Conservation (phyloP, 306 rosid genomes). For the Vigna radiata region DNA sequence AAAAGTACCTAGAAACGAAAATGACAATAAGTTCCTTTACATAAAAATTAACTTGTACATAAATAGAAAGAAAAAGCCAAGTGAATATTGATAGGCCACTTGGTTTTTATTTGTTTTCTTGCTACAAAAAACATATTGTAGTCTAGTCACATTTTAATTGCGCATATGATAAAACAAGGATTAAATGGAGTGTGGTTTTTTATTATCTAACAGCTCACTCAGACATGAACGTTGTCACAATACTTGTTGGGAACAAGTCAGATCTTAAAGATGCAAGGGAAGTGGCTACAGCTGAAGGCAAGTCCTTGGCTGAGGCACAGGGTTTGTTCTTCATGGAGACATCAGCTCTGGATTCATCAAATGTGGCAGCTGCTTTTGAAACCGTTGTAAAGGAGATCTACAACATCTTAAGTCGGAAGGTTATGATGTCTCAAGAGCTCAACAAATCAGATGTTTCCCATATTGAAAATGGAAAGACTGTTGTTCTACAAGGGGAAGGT, state of each 20-base stretch:
- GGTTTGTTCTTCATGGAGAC: slow-evolving; percentile 98
- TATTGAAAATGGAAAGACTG: slow-evolving; percentile 75
- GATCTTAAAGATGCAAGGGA: slow-evolving; percentile 97
- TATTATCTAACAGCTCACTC: slow-evolving; percentile 88
- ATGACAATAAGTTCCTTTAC: neutral
- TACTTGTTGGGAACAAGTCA: slow-evolving; percentile 96
- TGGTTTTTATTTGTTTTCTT: slow-evolving; percentile 1
- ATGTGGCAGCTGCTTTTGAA: slow-evolving; percentile 88
- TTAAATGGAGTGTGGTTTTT: slow-evolving; percentile 54
- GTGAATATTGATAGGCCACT: neutral
- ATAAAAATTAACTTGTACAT: neutral
- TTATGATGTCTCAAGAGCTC: slow-evolving; percentile 91
- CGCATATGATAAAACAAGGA: slow-evolving; percentile 49
- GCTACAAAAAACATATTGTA: slow-evolving; percentile 24
- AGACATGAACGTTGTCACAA: slow-evolving; percentile 94
- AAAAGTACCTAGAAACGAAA: neutral
- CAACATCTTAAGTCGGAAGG: slow-evolving; percentile 91
- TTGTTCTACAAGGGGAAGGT: slow-evolving; percentile 72
- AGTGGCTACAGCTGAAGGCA: slow-evolving; percentile 89
- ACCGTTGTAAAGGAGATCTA: slow-evolving; percentile 93
- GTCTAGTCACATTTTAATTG: slow-evolving; percentile 36
- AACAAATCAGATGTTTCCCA: slow-evolving; percentile 56
- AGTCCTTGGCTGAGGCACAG: slow-evolving; percentile 87
- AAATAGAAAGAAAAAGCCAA: too few species aligned
- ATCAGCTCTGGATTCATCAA: slow-evolving; percentile 95